Evolutionary conservation across 257 asterid genomes (phyloP).

Genomic region (Handroanthus guayacan): DNA sequence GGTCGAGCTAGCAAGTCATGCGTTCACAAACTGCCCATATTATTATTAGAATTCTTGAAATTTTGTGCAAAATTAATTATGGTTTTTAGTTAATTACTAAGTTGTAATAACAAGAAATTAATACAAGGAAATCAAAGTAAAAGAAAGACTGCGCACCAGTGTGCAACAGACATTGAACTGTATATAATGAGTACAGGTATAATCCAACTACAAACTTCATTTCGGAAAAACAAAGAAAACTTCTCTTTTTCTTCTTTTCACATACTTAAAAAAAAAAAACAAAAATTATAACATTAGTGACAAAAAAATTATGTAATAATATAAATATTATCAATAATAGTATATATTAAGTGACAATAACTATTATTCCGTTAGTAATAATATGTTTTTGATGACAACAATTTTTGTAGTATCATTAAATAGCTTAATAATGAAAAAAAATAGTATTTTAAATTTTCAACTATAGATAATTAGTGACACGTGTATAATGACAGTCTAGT

Average conservation of each 20-base stretch:
- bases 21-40: background rate
- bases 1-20: background rate
- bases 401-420: too few relatives aligned
- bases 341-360: too few relatives aligned
- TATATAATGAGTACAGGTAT: background rate
- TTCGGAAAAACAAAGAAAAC: background rate
- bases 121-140: background rate
- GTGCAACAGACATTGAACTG: conserved; percentile 28
- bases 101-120: background rate
- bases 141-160: background rate
- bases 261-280: too few relatives aligned
- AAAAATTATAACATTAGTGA: too few relatives aligned
- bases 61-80: background rate
- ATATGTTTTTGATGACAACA: too few relatives aligned
- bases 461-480: too few relatives aligned
- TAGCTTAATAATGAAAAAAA: too few relatives aligned
- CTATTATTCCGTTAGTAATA: too few relatives aligned
- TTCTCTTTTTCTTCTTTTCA: background rate
- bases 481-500: too few relatives aligned
- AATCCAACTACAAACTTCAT: conserved; percentile 13
- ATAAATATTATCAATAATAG: too few relatives aligned
- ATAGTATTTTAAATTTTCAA: too few relatives aligned
- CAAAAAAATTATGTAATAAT: too few relatives aligned
- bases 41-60: background rate
- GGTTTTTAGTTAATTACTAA: background rate